Percentiles rank a stretch among this genome's conserved stretches.
Conservation (phyloP, 768 basidiomycete species). For the Suillus plorans region DNA sequence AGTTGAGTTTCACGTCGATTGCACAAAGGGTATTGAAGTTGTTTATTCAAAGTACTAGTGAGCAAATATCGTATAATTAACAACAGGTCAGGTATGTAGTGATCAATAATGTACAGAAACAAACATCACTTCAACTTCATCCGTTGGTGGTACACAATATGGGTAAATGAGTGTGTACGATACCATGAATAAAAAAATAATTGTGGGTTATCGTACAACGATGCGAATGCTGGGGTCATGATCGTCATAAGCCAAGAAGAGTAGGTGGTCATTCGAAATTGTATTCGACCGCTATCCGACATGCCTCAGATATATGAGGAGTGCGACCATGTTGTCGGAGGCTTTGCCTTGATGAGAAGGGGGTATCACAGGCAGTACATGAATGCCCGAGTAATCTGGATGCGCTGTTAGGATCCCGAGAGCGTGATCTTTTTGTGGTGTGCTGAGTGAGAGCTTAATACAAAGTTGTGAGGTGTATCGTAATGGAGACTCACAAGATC, state of each 20-base stretch:
- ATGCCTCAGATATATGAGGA: conserved; percentile 62
- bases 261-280: conserved; percentile 50
- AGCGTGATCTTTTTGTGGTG: conserved; percentile 60
- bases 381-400: conserved; percentile 50
- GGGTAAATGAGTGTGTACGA: conserved; percentile 23
- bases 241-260: conserved; percentile 13
- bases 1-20: too few species aligned
- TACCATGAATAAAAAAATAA: conserved; percentile 25
- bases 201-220: conserved; percentile 30
- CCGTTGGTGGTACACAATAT: conserved; percentile 19
- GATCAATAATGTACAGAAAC: conserved; percentile 28
- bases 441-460: conserved; percentile 24
- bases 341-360: conserved; percentile 57
- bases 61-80: conserved; percentile 39
- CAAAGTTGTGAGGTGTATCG: conserved; percentile 6
- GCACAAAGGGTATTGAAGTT: neutral
- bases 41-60: conserved; percentile 10
- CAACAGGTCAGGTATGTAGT: conserved; percentile 14
- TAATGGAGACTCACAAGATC: conserved; percentile 36
- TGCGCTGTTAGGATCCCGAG: conserved; percentile 36
- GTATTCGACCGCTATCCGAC: conserved; percentile 72
- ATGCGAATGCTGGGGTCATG: conserved; percentile 22
- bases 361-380: conserved; percentile 75
- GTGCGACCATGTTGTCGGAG: conserved; percentile 61
- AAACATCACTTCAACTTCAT: conserved; percentile 17